Percentiles rank a stretch among this genome's conserved stretches.
These are phyloP conservation scores for Poronia punctata DNA, from an alignment of 495 filamentous ascomycete genomes.

Conservation along the genomic window DNA sequence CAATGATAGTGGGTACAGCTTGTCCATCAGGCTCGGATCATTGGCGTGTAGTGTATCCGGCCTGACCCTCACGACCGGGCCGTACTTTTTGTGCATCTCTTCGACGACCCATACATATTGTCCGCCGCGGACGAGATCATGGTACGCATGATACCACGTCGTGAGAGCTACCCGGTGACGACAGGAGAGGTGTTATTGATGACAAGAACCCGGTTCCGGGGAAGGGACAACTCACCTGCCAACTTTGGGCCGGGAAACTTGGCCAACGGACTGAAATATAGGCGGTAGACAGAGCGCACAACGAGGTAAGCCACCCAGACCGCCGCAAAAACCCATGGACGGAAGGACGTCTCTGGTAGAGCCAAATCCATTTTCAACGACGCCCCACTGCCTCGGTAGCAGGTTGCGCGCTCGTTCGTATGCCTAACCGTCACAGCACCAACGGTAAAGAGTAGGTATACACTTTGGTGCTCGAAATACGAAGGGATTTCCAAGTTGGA, in stretches of 20 bases:
- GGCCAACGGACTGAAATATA: constrained; percentile 37
- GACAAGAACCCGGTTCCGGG: neutral
- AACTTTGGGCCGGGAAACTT: constrained; percentile 40
- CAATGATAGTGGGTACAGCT: constrained; percentile 11
- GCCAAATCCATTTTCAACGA: no score
- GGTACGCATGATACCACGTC: constrained; percentile 31
- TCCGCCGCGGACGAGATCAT: constrained; percentile 11
- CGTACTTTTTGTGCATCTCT: constrained; percentile 24
- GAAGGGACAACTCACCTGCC: constrained; percentile 19
- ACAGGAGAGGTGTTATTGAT: neutral
- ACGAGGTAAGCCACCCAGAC: constrained; percentile 3
- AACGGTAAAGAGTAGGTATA: no score
- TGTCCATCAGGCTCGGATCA: constrained; percentile 16
- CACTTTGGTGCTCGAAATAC: no score
- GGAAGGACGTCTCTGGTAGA: no score
- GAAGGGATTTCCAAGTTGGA: no score
- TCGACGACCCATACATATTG: constrained; percentile 19
- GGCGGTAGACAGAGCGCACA: constrained; percentile 16
- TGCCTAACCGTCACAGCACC: no score
- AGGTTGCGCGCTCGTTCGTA: no score
- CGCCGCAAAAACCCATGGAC: no score
- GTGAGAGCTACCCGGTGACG: no score
- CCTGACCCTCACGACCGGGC: constrained; percentile 13
- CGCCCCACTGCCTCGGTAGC: no score
- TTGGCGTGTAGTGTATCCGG: constrained; percentile 15